A percentile compares a stretch with the other conserved stretches of the same genome.
phyloP scores from a whole-genome alignment of 352 stramenopile species.

The Globisporangium radiosum region DNA sequence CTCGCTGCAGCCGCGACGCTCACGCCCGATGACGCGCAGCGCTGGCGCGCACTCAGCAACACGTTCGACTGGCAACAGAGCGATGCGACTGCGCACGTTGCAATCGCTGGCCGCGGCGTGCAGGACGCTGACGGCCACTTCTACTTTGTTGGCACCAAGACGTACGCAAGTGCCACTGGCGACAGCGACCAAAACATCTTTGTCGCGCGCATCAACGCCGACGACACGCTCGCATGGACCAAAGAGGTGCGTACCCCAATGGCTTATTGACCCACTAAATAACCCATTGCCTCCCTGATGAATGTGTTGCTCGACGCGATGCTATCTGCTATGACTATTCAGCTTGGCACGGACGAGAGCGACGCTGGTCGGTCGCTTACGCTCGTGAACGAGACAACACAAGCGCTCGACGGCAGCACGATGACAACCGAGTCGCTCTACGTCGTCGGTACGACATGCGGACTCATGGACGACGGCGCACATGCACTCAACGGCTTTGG shows the following conservation, averaged over 20 bases:
- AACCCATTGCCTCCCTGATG: no score
- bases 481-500: constrained; percentile 71
- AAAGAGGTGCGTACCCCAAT: constrained; percentile 24
- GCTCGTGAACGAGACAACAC: constrained; percentile 39
- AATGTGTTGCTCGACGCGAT: no score
- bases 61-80: constrained; percentile 53
- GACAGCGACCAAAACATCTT: constrained; percentile 44
- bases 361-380: constrained; percentile 49
- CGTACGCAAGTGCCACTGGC: constrained; percentile 11
- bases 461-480: constrained; percentile 56
- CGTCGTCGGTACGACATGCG: constrained; percentile 60
- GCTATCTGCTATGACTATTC: no score
- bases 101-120: constrained; percentile 29
- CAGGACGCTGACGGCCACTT: constrained; percentile 33
- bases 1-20: constrained; percentile 1
- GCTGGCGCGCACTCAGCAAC: constrained; percentile 30
- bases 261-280: no score
- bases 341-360: constrained; percentile 47
- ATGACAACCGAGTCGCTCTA: constrained; percentile 33
- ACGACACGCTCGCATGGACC: constrained; percentile 45
- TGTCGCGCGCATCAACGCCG: constrained; percentile 33
- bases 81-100: constrained; percentile 24
- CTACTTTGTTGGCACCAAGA: constrained; percentile 61
- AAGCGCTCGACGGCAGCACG: constrained; percentile 4
- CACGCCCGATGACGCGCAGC: constrained; percentile 28